Base-by-base conservation (phyloP, 495 filamentous ascomycete species). In the Aspergillus olivimuriae region DNA sequence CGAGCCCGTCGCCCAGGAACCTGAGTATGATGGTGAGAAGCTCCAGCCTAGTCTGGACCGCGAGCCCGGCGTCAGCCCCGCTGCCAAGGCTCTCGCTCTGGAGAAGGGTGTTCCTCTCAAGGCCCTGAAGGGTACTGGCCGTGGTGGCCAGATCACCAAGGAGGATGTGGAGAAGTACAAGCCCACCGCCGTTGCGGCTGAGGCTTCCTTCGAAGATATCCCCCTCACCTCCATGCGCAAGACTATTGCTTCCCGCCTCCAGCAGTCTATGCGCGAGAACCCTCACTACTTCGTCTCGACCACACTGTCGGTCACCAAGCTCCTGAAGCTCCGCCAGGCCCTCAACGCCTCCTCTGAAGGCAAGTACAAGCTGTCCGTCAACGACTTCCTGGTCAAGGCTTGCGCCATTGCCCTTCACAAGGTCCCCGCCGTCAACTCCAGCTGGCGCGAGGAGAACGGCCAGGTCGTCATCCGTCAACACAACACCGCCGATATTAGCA, bases 311-410 rank as follows among this genome's bases (percentile, higher is more conserved):
- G 92, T 97, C 37, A 75, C 74, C 57, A 97, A 97, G 77, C 86
- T 99, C 17, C 67, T 95, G 42, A 96, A 95, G 73, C 87, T 99
- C 44, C 89, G 92, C 57, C 82, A 88, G 70, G 88, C 92, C 32
- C 81, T 99, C 47, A 99, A 99, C 70, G 76, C 80, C 58, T 81
- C 84, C 17, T 68, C 87, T 6, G 85, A 94, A 37, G 92, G 92
- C 67, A 82, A 87, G 62, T 97, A 94, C 80, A 97, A 95, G 79
- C 87, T 99, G 24, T 95, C 89, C 12, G 86, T 99, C 68, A 99
- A 99, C 65, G 92, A 99, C 70, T 99, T 99, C 78, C 74, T 99
- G 30, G 85, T 99, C 76, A 99, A 99, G 78, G 92, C 94, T 36
- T 83, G 89, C 36, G 88, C 80, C 41, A 74, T 84, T 46, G 94